Conservation (phyloP, 2,329 filamentous ascomycete species). For the Colletotrichum plurivorum region DNA sequence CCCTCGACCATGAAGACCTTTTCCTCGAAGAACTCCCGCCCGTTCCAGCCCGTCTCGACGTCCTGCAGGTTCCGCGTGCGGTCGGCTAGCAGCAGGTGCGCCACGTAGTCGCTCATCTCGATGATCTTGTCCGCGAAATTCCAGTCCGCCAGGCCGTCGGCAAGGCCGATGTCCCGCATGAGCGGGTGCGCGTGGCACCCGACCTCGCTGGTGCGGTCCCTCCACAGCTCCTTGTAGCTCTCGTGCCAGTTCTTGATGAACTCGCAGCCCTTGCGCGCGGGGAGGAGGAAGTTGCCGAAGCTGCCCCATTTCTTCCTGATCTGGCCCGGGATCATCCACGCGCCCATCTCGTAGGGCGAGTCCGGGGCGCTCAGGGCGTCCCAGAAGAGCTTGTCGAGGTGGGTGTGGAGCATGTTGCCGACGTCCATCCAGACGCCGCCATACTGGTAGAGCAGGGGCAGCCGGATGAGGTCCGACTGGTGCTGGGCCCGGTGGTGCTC, state of each 20-base stretch:
- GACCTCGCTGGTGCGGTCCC: slow-evolving; percentile 47
- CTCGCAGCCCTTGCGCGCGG: slow-evolving; percentile 54
- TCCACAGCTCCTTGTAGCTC: slow-evolving; percentile 54
- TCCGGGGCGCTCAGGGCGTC: slow-evolving; percentile 44
- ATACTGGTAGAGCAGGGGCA: slow-evolving; percentile 51
- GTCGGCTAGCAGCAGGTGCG: slow-evolving; percentile 54
- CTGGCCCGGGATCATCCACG: slow-evolving; percentile 51
- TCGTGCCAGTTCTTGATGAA: slow-evolving; percentile 61
- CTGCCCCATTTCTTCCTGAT: slow-evolving; percentile 51
- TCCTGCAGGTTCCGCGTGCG: slow-evolving; percentile 51
- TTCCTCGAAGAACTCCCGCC: slow-evolving; percentile 49
- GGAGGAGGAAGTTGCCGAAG: slow-evolving; percentile 59
- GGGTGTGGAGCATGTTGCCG: slow-evolving; percentile 51
- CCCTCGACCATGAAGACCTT: slow-evolving; percentile 51
- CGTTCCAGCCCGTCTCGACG: slow-evolving; percentile 48
- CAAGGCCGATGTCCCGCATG: slow-evolving; percentile 49
- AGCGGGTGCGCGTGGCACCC: slow-evolving; percentile 51
- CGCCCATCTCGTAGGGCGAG: slow-evolving; percentile 47
- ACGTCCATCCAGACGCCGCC: slow-evolving; percentile 57
- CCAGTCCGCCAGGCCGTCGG: slow-evolving; percentile 47
- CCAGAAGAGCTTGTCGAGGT: slow-evolving; percentile 53
- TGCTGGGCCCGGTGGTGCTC: slow-evolving; percentile 58
- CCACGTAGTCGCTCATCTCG: slow-evolving; percentile 53
- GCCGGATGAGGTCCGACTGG: slow-evolving; percentile 58
- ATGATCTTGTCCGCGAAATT: slow-evolving; percentile 42